Evolutionary conservation across 1,284 basidiomycete genomes (phyloP).

Genomic region (Apiotrichum gamsii): DNA sequence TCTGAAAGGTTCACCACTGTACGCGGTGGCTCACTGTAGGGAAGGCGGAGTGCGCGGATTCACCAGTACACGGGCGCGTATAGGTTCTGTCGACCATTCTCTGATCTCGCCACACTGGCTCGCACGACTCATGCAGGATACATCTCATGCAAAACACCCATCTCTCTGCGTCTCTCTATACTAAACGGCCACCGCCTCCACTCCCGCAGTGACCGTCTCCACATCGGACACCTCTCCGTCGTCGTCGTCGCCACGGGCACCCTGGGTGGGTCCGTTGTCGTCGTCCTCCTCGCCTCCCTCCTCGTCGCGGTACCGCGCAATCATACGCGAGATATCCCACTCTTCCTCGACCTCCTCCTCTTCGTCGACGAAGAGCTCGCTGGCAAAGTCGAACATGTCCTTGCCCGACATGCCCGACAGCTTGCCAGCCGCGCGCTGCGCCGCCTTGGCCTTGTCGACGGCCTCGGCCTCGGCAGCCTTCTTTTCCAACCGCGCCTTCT

Average conservation of each 20-base stretch:
- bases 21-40: no score
- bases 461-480: conserved; percentile 81
- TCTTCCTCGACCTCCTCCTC: conserved; percentile 48
- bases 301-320: conserved; percentile 45
- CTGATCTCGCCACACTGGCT: no score
- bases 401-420: conserved; percentile 87
- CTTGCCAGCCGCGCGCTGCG: conserved; percentile 82
- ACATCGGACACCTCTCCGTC: background rate
- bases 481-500: conserved; percentile 86
- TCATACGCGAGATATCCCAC: conserved; percentile 46
- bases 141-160: no score
- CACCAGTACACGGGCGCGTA: no score
- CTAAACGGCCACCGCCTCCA: no score
- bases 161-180: no score
- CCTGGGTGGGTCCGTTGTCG: background rate
- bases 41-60: no score
- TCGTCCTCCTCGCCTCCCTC: background rate
- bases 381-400: conserved; percentile 96
- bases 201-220: background rate
- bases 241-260: background rate
- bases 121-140: no score
- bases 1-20: no score
- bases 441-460: conserved; percentile 74
- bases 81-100: no score
- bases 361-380: conserved; percentile 87